A percentile compares a stretch with the other conserved stretches of the same genome.
Evolutionary conservation across 2,329 filamentous ascomycete species (phyloP).

Genomic region (Neopestalotiopsis sp.): DNA sequence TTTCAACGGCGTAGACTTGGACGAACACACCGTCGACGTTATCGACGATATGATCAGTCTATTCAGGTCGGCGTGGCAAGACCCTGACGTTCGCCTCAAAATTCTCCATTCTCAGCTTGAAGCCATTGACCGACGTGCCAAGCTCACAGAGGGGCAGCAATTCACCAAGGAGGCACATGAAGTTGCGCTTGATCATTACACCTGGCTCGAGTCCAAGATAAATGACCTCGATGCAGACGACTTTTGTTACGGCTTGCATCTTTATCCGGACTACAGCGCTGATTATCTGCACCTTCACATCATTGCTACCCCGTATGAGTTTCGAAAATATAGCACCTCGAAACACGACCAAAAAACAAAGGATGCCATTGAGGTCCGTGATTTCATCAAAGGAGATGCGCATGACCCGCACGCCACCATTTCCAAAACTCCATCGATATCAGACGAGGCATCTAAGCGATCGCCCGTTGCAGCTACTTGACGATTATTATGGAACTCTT

Average conservation of each 20-base stretch:
- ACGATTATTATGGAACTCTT: not conserved
- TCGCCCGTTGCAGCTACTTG: not conserved
- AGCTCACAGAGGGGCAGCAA: not conserved
- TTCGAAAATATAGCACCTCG: constrained; percentile 17
- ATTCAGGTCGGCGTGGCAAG: constrained; percentile 5
- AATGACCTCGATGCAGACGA: not conserved
- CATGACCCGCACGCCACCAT: not conserved
- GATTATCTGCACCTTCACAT: constrained; percentile 19
- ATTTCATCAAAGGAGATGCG: constrained; percentile 11
- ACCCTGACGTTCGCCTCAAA: not conserved
- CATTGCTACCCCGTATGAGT: constrained; percentile 15
- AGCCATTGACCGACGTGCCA: constrained; percentile 9
- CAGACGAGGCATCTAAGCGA: not conserved
- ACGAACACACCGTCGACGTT: not conserved
- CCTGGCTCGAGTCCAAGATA: not conserved
- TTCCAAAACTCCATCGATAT: not conserved
- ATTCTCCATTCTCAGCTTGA: constrained; percentile 10
- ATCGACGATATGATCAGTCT: constrained; percentile 17
- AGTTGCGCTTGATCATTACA: constrained; percentile 8
- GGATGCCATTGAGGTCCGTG: constrained; percentile 16
- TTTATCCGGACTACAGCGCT: constrained; percentile 14
- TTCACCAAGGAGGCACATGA: constrained; percentile 12
- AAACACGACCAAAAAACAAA: constrained; percentile 19
- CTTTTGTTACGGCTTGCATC: constrained; percentile 17
- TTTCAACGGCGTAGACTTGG: constrained; percentile 12